Conservation (phyloP, 139 green algal genomes). For the Chlorella sorokiniana region DNA sequence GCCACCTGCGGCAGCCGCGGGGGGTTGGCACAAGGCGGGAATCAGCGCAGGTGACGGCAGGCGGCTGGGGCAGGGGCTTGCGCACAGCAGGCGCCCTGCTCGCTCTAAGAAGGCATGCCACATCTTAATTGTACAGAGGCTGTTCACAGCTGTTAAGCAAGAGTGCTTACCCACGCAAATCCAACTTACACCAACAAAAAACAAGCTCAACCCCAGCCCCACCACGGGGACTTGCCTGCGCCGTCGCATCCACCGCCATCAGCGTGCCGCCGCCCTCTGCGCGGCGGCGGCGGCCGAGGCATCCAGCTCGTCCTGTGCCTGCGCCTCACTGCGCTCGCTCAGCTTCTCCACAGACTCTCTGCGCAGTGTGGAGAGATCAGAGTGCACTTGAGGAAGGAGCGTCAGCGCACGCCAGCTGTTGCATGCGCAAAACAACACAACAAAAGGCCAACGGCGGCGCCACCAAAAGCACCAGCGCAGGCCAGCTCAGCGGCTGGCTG, state of each 20-base stretch:
- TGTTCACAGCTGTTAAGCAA: too few species aligned
- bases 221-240: background rate
- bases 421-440: too few species aligned
- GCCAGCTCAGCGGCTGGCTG: too few species aligned
- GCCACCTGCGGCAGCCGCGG: background rate
- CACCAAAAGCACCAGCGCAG: too few species aligned
- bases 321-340: background rate
- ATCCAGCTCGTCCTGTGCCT: constrained; percentile 11
- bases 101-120: too few species aligned
- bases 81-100: too few species aligned
- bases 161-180: too few species aligned
- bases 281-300: background rate
- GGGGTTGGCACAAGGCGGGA: background rate
- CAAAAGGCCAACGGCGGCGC: background rate
- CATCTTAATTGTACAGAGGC: too few species aligned
- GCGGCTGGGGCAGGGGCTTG: background rate
- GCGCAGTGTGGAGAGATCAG: background rate
- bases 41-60: background rate
- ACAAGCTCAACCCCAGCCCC: background rate
- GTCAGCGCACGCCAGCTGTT: background rate
- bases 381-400: background rate
- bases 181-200: background rate
- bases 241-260: constrained; percentile 13
- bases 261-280: background rate
- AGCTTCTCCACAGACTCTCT: background rate